phyloP scores from a whole-genome alignment of 176 grass and related monocot species.

The Coix lacrymajobi region DNA sequence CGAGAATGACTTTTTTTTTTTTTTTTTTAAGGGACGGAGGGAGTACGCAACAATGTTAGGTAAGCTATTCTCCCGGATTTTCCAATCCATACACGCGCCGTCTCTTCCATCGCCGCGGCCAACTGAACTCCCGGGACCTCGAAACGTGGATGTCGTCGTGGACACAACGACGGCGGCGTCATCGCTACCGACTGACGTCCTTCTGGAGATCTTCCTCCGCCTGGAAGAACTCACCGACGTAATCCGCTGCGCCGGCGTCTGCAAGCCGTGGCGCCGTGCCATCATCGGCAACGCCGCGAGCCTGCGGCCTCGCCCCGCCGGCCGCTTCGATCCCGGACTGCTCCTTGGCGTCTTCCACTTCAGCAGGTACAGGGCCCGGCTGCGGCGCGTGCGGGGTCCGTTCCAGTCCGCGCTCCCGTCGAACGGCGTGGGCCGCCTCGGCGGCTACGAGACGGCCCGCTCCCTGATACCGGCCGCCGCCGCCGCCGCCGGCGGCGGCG shows the following conservation, averaged over 20 bases:
- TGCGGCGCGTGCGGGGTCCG: too few species aligned
- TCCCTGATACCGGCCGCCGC: not conserved
- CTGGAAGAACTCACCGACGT: not conserved
- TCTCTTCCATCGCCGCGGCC: not conserved
- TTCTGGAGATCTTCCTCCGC: conserved; percentile 6
- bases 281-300: not conserved
- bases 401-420: too few species aligned
- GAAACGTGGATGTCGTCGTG: not conserved
- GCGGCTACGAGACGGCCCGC: not conserved
- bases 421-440: too few species aligned
- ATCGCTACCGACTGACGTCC: not conserved
- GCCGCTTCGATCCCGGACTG: not conserved
- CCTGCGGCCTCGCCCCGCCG: not conserved
- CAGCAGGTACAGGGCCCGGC: too few species aligned
- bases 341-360: not conserved
- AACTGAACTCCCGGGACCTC: too few species aligned
- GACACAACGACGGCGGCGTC: not conserved
- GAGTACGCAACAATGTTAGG: too few species aligned
- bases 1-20: too few species aligned
- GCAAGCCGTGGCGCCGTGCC: not conserved
- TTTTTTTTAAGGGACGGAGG: too few species aligned
- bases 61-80: too few species aligned
- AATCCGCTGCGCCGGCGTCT: not conserved
- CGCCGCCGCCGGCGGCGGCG: too few species aligned
- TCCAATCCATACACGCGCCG: not conserved